These are phyloP conservation scores for Anthoceros angustus DNA, from an alignment of 225 moss, liverwort and hornwort genomes.

Conservation along the genomic window DNA sequence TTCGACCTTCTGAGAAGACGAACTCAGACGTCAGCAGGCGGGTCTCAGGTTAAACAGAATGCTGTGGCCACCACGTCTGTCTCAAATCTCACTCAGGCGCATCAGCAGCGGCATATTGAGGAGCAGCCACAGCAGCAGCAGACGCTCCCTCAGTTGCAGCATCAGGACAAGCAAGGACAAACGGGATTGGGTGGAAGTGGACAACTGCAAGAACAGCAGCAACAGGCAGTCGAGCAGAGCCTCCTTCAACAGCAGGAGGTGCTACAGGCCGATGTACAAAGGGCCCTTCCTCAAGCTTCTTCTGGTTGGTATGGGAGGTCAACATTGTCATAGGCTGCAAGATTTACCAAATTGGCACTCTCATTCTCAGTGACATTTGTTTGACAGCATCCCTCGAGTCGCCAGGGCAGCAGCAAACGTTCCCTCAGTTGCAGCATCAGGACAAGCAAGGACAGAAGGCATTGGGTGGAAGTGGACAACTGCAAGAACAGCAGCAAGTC, in stretches of 20 bases:
- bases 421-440: constrained; percentile 9
- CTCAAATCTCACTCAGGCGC: constrained; percentile 30
- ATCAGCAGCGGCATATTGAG: no score
- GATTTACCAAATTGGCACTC: background rate
- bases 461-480: background rate
- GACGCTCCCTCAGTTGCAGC: constrained; percentile 34
- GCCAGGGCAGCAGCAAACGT: constrained; percentile 9
- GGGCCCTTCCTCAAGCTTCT: constrained; percentile 10
- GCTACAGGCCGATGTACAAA: constrained; percentile 12
- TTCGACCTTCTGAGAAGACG: constrained; percentile 6
- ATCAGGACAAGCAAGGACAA: constrained; percentile 33
- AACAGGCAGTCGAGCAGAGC: constrained; percentile 34
- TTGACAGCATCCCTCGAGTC: background rate
- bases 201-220: constrained; percentile 31
- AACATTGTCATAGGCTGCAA: background rate
- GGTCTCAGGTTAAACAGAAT: background rate
- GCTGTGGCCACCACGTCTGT: background rate
- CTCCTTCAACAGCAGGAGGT: constrained; percentile 5
- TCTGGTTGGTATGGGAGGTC: constrained; percentile 4
- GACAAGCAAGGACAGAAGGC: constrained; percentile 5
- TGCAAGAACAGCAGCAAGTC: constrained; percentile 44
- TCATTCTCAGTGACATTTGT: background rate
- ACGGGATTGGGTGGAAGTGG: constrained; percentile 33
- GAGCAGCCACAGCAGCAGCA: constrained; percentile 14
- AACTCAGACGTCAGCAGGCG: background rate